phyloP scores from a whole-genome alignment of 2,329 filamentous ascomycete genomes.

The Alternaria sp. region DNA sequence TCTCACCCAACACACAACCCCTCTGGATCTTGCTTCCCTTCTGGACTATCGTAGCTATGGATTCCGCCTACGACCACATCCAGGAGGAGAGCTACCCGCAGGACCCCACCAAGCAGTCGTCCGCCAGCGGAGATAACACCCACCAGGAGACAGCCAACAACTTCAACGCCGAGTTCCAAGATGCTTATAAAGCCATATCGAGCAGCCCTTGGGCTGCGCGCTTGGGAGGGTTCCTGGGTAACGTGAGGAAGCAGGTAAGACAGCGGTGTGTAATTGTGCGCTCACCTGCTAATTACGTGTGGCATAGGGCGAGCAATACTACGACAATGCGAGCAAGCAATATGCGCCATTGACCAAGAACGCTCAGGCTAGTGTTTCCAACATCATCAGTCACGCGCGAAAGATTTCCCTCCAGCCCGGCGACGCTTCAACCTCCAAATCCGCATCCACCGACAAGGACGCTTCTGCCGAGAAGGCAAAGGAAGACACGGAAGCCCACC shows the following conservation, averaged over 20 bases:
- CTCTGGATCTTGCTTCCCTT: background rate
- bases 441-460: constrained; percentile 26
- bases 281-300: constrained; percentile 10
- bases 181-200: constrained; percentile 93
- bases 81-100: constrained; percentile 75
- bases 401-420: constrained; percentile 67
- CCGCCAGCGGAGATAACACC: constrained; percentile 55
- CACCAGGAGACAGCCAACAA: constrained; percentile 53
- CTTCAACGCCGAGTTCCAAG: constrained; percentile 88
- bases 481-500: constrained; percentile 41
- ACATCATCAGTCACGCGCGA: constrained; percentile 76
- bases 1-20: constrained; percentile 10
- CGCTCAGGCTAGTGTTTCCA: constrained; percentile 81
- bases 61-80: constrained; percentile 97
- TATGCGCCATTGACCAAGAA: constrained; percentile 80
- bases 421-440: constrained; percentile 31
- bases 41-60: constrained; percentile 66
- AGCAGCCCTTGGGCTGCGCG: constrained; percentile 89
- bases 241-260: constrained; percentile 87
- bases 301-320: constrained; percentile 80
- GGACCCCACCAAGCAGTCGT: constrained; percentile 59
- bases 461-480: constrained; percentile 15
- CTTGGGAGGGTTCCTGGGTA: constrained; percentile 88
- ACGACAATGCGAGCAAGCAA: constrained; percentile 83
- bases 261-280: background rate